Evolutionary conservation across 805 yeast species (phyloP).

Genomic region (Hanseniaspora taiwanica): DNA sequence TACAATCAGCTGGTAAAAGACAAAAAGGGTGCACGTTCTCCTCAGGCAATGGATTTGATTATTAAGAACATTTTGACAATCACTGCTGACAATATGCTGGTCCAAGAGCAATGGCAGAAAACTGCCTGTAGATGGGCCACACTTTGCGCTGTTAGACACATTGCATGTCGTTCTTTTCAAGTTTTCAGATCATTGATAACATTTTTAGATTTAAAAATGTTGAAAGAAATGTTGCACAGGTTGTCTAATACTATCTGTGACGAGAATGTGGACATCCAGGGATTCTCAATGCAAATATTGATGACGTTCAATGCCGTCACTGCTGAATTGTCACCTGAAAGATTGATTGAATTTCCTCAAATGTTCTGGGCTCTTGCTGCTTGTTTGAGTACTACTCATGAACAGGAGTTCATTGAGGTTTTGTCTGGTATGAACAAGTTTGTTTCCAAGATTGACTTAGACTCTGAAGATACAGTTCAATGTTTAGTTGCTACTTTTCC

Average conservation of each 20-base stretch:
- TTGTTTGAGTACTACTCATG: slow-evolving; percentile 77
- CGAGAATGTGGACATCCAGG: slow-evolving; percentile 79
- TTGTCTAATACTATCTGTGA: slow-evolving; percentile 89
- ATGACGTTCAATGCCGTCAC: slow-evolving; percentile 92
- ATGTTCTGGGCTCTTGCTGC: slow-evolving; percentile 94
- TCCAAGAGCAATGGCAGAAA: slow-evolving; percentile 77
- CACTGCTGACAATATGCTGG: slow-evolving; percentile 34
- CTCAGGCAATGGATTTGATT: slow-evolving; percentile 68
- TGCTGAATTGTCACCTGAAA: slow-evolving; percentile 68
- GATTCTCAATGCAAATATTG: slow-evolving; percentile 90
- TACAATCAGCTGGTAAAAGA: slow-evolving; percentile 76
- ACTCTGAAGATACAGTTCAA: slow-evolving; percentile 72
- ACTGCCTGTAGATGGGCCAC: slow-evolving; percentile 89
- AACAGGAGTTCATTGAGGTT: slow-evolving; percentile 83
- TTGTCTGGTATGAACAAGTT: slow-evolving; percentile 72
- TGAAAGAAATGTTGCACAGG: slow-evolving; percentile 87
- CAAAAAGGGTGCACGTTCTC: slow-evolving; percentile 70
- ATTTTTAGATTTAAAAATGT: slow-evolving; percentile 73
- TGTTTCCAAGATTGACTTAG: slow-evolving; percentile 74
- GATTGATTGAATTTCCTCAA: slow-evolving; percentile 79
- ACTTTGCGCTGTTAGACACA: slow-evolving; percentile 90
- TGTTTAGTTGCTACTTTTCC: slow-evolving; percentile 82
- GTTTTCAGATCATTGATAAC: slow-evolving; percentile 75
- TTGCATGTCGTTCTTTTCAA: slow-evolving; percentile 94
- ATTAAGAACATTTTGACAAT: slow-evolving; percentile 50